A percentile compares a stretch with the other conserved stretches of the same genome.
These are phyloP conservation scores for Nicotiana tabacum DNA, from an alignment of 257 asterid genomes.

Conservation along the genomic window DNA sequence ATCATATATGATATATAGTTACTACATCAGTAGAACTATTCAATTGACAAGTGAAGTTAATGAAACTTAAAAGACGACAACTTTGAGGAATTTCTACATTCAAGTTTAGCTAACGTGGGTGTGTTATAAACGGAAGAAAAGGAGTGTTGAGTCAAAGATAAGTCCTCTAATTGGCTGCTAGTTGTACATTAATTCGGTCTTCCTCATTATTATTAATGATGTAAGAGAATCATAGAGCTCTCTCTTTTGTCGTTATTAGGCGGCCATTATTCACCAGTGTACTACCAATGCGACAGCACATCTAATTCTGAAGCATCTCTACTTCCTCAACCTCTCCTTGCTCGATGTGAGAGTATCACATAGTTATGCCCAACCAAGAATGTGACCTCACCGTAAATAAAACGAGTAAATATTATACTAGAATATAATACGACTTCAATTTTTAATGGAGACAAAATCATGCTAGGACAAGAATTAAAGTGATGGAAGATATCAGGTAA, in stretches of 20 bases:
- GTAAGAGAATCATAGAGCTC: background rate
- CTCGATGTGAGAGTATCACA: no score
- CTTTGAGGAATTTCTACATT: constrained; percentile 9
- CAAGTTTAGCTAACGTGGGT: background rate
- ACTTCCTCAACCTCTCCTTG: no score
- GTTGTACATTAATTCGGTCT: background rate
- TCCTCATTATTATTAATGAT: background rate
- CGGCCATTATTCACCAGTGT: background rate
- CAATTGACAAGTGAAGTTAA: background rate
- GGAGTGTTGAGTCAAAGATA: background rate
- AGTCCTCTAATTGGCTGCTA: background rate
- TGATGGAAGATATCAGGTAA: no score
- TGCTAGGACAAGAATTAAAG: no score
- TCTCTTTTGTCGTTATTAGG: constrained; percentile 29
- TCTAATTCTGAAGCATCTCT: background rate
- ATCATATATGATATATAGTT: background rate
- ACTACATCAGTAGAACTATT: background rate
- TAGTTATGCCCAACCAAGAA: no score
- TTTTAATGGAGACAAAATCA: no score
- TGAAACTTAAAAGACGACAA: background rate
- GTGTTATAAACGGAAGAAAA: background rate
- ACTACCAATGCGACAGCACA: background rate
- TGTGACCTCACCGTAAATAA: no score
- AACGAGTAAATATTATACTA: no score
- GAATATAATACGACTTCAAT: no score